These are phyloP conservation scores for Myriosclerotinia curreyana DNA, from an alignment of 2,329 filamentous ascomycete species.

Conservation along the genomic window DNA sequence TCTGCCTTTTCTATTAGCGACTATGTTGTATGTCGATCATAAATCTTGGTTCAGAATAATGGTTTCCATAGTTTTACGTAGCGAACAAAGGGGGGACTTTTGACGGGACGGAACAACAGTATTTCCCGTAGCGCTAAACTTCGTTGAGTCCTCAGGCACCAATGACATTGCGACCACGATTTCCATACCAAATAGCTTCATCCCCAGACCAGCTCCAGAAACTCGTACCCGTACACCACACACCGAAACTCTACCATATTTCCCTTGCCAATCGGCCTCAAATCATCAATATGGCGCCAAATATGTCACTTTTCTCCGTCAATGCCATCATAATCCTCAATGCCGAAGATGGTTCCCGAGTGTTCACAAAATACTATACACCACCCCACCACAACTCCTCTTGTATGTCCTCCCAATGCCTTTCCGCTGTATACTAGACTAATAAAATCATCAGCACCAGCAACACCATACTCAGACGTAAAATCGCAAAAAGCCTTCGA, in stretches of 20 bases:
- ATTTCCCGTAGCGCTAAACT: background rate
- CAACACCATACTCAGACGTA: constrained; percentile 76
- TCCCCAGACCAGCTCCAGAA: constrained; percentile 4
- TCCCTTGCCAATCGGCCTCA: constrained; percentile 9
- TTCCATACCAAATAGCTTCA: constrained; percentile 19
- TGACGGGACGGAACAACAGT: background rate
- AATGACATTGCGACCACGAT: constrained; percentile 21
- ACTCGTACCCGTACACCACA: background rate
- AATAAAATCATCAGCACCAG: constrained; percentile 39
- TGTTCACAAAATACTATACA: constrained; percentile 92
- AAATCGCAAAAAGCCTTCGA: constrained; percentile 97
- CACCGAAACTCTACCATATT: background rate
- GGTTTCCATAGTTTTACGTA: background rate
- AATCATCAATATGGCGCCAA: constrained; percentile 60
- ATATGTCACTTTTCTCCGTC: constrained; percentile 72
- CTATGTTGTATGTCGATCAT: too few species aligned
- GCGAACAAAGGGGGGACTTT: background rate
- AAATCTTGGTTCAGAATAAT: background rate
- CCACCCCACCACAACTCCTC: constrained; percentile 56
- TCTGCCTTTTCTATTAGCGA: background rate
- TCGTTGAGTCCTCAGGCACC: background rate
- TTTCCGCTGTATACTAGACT: constrained; percentile 48
- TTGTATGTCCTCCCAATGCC: constrained; percentile 35
- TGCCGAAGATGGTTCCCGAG: constrained; percentile 83
- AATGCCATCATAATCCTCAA: constrained; percentile 76